These are phyloP conservation scores for Ophiognomonia clavigignenti-juglandacearum DNA, from an alignment of 2,329 filamentous ascomycete genomes.

Conservation along the genomic window DNA sequence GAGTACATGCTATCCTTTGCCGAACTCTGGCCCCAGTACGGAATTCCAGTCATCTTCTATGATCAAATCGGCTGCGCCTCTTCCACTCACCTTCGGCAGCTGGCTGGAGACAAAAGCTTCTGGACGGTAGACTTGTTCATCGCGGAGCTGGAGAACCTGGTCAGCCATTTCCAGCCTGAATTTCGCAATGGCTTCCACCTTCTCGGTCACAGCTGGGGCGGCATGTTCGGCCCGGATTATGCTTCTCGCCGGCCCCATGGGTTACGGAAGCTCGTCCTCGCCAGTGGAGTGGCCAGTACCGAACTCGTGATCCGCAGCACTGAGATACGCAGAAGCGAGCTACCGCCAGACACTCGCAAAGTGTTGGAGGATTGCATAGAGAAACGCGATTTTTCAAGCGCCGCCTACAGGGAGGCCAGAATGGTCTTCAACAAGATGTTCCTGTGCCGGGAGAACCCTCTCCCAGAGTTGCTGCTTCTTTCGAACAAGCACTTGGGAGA, in stretches of 20 bases:
- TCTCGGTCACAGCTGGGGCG: constrained; percentile 8
- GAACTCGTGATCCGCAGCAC: not conserved
- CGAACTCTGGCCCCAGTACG: constrained; percentile 4
- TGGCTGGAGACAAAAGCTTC: constrained; percentile 20
- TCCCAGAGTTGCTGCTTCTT: not conserved
- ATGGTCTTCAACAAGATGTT: constrained; percentile 7
- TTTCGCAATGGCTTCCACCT: constrained; percentile 14
- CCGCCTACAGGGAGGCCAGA: not conserved
- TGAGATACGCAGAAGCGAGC: not conserved
- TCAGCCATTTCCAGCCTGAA: constrained; percentile 16
- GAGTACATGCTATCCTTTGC: constrained; percentile 29
- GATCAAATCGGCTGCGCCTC: constrained; percentile 47
- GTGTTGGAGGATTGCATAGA: not conserved
- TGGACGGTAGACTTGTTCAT: constrained; percentile 21
- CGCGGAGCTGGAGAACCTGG: constrained; percentile 20
- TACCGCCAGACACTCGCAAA: not conserved
- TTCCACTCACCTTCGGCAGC: constrained; percentile 41
- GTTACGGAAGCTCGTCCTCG: constrained; percentile 23
- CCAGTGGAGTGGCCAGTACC: constrained; percentile 26
- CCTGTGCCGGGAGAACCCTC: constrained; percentile 1
- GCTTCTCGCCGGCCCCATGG: constrained; percentile 7
- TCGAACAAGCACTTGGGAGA: not conserved
- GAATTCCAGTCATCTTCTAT: constrained; percentile 45
- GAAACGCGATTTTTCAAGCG: not conserved
- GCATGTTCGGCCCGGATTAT: constrained; percentile 1